Evolutionary conservation across 768 basidiomycete species (phyloP).

Genomic region (Pholiota microspora): DNA sequence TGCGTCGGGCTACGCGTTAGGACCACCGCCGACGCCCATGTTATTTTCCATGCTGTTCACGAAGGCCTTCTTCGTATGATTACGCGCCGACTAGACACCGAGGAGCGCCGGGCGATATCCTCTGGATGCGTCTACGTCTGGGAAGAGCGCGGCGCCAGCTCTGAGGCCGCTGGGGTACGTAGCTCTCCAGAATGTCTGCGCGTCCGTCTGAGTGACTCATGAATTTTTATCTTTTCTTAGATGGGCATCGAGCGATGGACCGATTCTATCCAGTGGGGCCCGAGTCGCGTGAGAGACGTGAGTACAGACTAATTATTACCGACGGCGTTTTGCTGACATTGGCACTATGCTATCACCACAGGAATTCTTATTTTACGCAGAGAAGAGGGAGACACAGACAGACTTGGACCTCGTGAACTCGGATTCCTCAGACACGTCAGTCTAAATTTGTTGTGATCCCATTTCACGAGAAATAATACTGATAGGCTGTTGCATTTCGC

Average conservation of each 20-base stretch:
- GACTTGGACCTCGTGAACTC: conserved; percentile 44
- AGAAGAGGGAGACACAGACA: conserved; percentile 49
- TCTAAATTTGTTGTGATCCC: conserved; percentile 14
- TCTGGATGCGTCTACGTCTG: conserved; percentile 80
- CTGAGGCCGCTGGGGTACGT: conserved; percentile 64
- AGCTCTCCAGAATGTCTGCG: conserved; percentile 9
- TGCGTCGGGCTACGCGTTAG: conserved; percentile 63
- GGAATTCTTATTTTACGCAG: conserved; percentile 80
- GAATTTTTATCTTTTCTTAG: conserved; percentile 28
- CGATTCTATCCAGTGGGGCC: conserved; percentile 77
- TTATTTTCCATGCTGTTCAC: conserved; percentile 73
- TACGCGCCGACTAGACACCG: conserved; percentile 68
- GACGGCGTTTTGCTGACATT: conserved; percentile 8
- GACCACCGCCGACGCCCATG: conserved; percentile 63
- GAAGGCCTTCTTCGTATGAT: conserved; percentile 62
- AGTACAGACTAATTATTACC: conserved; percentile 23
- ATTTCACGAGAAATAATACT: conserved; percentile 1
- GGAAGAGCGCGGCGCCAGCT: conserved; percentile 73
- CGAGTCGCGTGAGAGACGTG: conserved; percentile 75
- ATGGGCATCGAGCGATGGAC: conserved; percentile 83
- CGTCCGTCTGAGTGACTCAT: conserved; percentile 1
- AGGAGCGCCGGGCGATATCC: conserved; percentile 67
- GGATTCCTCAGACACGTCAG: conserved; percentile 48
- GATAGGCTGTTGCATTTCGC: conserved; percentile 5
- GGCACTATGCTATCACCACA: conserved; percentile 22